Conservation (phyloP, 2,329 filamentous ascomycete species). For the Chrysoporthe puriensis region DNA sequence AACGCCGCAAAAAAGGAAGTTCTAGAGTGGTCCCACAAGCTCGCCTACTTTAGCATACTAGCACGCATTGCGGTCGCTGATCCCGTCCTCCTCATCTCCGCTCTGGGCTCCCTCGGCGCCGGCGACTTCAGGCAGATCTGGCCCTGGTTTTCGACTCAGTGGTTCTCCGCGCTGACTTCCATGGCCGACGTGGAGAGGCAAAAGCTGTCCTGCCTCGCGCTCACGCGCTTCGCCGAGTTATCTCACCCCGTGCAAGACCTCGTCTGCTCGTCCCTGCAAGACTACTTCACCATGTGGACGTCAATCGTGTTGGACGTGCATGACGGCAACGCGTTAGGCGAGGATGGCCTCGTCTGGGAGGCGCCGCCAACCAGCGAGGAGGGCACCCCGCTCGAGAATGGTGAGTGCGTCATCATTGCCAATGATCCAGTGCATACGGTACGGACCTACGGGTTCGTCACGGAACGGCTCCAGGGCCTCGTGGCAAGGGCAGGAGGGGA, state of each 20-base stretch:
- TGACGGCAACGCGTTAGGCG: constrained; percentile 57
- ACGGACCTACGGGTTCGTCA: constrained; percentile 66
- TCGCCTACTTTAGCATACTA: constrained; percentile 81
- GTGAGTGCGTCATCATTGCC: constrained; percentile 56
- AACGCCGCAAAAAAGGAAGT: constrained; percentile 73
- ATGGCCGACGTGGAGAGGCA: constrained; percentile 67
- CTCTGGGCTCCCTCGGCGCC: constrained; percentile 52
- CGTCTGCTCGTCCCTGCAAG: constrained; percentile 66
- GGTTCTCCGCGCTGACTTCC: constrained; percentile 71
- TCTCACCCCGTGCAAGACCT: constrained; percentile 60
- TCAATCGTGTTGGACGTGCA: constrained; percentile 68
- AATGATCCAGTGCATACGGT: constrained; percentile 71
- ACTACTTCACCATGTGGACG: constrained; percentile 77
- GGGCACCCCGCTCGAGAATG: constrained; percentile 58
- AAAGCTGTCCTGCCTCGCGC: constrained; percentile 73
- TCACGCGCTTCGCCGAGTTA: constrained; percentile 73
- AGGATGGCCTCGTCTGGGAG: constrained; percentile 56
- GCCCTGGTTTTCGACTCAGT: constrained; percentile 63
- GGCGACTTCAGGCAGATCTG: constrained; percentile 54
- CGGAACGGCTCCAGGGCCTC: constrained; percentile 61
- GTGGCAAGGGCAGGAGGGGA: constrained; percentile 67
- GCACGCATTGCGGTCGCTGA: constrained; percentile 77
- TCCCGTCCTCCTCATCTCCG: constrained; percentile 67
- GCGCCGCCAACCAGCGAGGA: constrained; percentile 48
- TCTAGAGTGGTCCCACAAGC: constrained; percentile 28